Percentiles rank a stretch among this genome's conserved stretches.
Conservation (phyloP, 148 eudicot species). For the Rhododendron griersonianum region DNA sequence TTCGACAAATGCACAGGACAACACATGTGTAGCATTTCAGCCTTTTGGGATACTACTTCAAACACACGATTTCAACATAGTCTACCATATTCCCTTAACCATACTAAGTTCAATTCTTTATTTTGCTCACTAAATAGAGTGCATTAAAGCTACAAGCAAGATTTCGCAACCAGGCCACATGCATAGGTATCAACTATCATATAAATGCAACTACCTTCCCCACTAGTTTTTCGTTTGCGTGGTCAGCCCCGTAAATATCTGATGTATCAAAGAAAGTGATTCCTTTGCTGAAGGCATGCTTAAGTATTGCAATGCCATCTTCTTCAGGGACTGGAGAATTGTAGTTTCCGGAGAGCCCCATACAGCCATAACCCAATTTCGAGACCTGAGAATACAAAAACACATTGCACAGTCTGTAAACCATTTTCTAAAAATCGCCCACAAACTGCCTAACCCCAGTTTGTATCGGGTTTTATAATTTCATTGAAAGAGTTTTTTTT, state of each 20-base stretch:
- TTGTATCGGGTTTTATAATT: too few species aligned
- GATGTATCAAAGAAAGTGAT: conserved; percentile 72
- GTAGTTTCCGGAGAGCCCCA: conserved; percentile 44
- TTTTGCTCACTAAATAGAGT: too few species aligned
- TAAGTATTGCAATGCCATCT: conserved; percentile 47
- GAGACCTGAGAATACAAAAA: conserved; percentile 31
- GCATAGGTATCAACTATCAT: background rate
- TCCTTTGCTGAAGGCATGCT: conserved; percentile 51
- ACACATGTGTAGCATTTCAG: background rate
- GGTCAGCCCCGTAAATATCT: conserved; percentile 52
- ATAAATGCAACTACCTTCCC: conserved; percentile 48
- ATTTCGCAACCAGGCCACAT: background rate
- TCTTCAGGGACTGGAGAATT: conserved; percentile 46
- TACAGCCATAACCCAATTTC: conserved; percentile 55
- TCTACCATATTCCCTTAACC: too few species aligned
- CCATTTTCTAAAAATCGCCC: too few species aligned
- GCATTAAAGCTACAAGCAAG: background rate
- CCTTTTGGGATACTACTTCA: background rate
- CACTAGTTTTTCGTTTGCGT: conserved; percentile 51
- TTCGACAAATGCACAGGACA: background rate
- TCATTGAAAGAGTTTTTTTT: too few species aligned
- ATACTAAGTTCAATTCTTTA: too few species aligned
- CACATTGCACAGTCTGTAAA: too few species aligned
- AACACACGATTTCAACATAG: background rate
- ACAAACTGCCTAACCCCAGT: too few species aligned